Conservation (phyloP, 305 asterid species). For the Fraxinus angustifolia region DNA sequence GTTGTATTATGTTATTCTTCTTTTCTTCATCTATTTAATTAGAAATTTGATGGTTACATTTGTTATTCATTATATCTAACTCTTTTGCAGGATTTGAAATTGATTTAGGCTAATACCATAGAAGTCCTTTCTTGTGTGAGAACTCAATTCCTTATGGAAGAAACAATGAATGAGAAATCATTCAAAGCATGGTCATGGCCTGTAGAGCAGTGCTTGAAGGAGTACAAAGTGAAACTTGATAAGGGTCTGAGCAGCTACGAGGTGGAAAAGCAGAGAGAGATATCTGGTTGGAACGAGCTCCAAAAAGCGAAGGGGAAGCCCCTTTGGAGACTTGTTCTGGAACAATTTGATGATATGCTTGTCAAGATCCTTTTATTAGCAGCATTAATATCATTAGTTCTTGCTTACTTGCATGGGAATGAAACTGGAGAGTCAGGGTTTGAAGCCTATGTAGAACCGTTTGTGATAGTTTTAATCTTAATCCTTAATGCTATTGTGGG, state of each 20-base stretch:
- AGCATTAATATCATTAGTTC: slow-evolving; percentile 66
- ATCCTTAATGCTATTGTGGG: slow-evolving; percentile 85
- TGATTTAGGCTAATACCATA: slow-evolving; percentile 9
- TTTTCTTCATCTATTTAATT: neutral
- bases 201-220: slow-evolving; percentile 71
- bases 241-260: slow-evolving; percentile 66
- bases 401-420: slow-evolving; percentile 60
- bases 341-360: slow-evolving; percentile 79
- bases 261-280: slow-evolving; percentile 61
- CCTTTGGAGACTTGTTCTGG: slow-evolving; percentile 68
- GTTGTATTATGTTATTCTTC: neutral
- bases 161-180: slow-evolving; percentile 34
- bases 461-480: slow-evolving; percentile 70
- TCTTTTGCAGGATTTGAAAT: slow-evolving; percentile 23
- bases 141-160: slow-evolving; percentile 34
- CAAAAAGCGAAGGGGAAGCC: slow-evolving; percentile 74
- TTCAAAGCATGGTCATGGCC: slow-evolving; percentile 79
- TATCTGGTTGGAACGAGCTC: slow-evolving; percentile 69
- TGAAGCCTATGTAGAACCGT: slow-evolving; percentile 78
- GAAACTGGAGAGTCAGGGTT: slow-evolving; percentile 47
- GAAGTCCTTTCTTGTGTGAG: slow-evolving; percentile 5
- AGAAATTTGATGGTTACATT: neutral
- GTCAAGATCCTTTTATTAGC: slow-evolving; percentile 77
- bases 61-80: slow-evolving; percentile 14
- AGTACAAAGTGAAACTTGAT: slow-evolving; percentile 61